Evolutionary conservation across 306 rosid species (phyloP).

Genomic region (Trifolium repens): DNA sequence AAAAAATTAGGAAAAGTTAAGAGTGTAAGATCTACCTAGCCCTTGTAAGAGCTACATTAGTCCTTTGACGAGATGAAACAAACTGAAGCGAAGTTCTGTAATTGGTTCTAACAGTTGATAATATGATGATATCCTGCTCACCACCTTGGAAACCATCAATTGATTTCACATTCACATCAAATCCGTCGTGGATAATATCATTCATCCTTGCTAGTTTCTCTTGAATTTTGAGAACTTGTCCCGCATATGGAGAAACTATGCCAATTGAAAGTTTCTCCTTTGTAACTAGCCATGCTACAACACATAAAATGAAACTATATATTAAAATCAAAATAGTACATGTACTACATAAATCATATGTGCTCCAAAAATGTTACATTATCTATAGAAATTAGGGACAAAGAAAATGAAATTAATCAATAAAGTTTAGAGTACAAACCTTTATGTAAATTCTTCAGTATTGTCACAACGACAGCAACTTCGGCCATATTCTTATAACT

Average conservation of each 20-base stretch:
- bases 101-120: slow-evolving; percentile 73
- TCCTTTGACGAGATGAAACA: slow-evolving; percentile 56
- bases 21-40: slow-evolving; percentile 57
- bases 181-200: slow-evolving; percentile 36
- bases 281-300: slow-evolving; percentile 50
- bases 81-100: slow-evolving; percentile 47
- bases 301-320: not conserved
- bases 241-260: slow-evolving; percentile 73
- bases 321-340: not conserved
- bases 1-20: not conserved
- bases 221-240: slow-evolving; percentile 60
- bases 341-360: not conserved
- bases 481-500: slow-evolving; percentile 71
- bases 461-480: slow-evolving; percentile 54
- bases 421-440: slow-evolving; percentile 30
- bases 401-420: no score
- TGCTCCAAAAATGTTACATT: no score
- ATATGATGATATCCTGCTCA: slow-evolving; percentile 63
- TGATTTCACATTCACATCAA: slow-evolving; percentile 63
- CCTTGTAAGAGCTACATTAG: slow-evolving; percentile 85
- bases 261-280: slow-evolving; percentile 54
- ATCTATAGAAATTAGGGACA: no score
- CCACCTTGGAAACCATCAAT: slow-evolving; percentile 88
- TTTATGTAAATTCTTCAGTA: slow-evolving; percentile 53
- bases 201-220: slow-evolving; percentile 46